A percentile compares a stretch with the other conserved stretches of the same genome.
Evolutionary conservation across 2,329 filamentous ascomycete species (phyloP).

Genomic region (Nemania serpens): DNA sequence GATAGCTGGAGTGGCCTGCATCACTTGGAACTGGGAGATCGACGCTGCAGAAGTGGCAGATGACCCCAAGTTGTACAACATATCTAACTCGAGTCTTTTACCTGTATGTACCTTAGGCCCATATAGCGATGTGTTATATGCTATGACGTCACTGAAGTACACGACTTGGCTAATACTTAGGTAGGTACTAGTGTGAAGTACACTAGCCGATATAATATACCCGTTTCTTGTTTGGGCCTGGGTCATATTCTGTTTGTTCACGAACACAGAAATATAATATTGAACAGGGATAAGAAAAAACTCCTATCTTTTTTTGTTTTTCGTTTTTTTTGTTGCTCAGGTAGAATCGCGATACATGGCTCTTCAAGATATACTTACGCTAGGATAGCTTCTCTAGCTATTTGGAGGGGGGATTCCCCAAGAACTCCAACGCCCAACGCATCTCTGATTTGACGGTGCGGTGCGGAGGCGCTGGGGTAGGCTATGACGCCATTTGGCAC

Average conservation of each 20-base stretch:
- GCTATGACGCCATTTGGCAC: constrained; percentile 4
- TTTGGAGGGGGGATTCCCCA: constrained; percentile 2
- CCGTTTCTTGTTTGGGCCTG: neutral
- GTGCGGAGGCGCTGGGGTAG: neutral
- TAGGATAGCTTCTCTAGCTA: neutral
- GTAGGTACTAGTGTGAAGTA: too few relatives aligned
- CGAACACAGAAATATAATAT: too few relatives aligned
- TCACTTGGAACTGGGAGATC: neutral
- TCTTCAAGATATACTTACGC: neutral
- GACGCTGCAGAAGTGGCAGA: neutral
- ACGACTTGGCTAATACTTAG: too few relatives aligned
- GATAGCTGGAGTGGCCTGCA: neutral
- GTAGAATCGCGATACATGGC: too few relatives aligned
- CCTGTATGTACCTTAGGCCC: too few relatives aligned
- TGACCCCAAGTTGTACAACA: neutral
- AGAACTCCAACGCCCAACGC: neutral
- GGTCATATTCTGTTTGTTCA: neutral
- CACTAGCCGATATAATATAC: too few relatives aligned
- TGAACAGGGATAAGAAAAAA: too few relatives aligned
- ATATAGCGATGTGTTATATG: neutral
- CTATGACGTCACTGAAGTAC: neutral
- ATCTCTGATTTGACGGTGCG: constrained; percentile 2
- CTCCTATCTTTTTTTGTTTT: too few relatives aligned
- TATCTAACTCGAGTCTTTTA: neutral
- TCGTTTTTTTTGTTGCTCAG: too few relatives aligned